phyloP scores from a whole-genome alignment of 371 early-diverging fungal genomes.

The Mortierella sp. region DNA sequence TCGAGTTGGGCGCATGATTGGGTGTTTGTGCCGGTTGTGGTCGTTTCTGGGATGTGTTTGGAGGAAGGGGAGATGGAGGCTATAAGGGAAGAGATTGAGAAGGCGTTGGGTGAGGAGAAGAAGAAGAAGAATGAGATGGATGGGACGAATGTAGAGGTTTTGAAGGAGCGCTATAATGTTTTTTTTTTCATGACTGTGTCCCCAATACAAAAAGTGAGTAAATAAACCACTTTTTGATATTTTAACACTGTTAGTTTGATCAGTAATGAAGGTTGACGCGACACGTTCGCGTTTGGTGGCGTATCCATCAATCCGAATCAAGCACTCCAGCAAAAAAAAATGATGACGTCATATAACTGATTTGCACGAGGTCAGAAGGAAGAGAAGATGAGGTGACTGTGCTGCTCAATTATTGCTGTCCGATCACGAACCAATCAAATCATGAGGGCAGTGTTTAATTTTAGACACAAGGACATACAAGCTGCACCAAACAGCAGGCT shows the following conservation, averaged over 20 bases:
- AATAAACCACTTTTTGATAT: no score
- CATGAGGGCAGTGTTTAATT: constrained; percentile 6
- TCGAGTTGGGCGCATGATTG: neutral
- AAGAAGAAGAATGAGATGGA: neutral
- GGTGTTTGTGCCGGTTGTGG: neutral
- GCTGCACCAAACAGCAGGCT: neutral
- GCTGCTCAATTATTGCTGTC: neutral
- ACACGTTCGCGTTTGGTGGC: no score
- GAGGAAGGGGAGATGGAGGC: neutral
- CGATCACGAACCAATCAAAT: neutral
- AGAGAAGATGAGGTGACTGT: neutral
- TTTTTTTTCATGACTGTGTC: no score
- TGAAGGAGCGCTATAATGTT: neutral
- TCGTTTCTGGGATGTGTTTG: neutral
- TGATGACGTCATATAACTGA: no score
- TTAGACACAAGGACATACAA: neutral
- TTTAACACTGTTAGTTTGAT: no score
- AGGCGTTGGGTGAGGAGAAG: neutral
- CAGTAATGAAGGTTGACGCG: no score
- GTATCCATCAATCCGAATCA: no score
- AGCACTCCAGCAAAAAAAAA: no score
- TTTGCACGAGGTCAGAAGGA: neutral
- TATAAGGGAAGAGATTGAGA: neutral
- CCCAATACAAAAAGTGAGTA: no score
- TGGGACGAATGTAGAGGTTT: neutral